phyloP scores from a whole-genome alignment of 2,329 filamentous ascomycete genomes.

The Calonectria leucothoes region DNA sequence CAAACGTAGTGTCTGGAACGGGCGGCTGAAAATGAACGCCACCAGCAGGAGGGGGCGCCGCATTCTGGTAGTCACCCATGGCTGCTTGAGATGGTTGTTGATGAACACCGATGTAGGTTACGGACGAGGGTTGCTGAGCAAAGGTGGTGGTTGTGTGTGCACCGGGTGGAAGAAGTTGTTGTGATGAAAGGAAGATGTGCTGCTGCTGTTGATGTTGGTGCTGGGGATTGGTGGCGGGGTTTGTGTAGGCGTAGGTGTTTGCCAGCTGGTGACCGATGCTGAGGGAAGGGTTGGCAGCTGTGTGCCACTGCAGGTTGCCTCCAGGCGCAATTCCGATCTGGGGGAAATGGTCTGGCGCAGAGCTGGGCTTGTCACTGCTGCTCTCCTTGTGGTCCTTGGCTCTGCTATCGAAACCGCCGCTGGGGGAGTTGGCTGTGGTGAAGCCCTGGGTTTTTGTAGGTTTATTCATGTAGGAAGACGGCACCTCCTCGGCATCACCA shows the following conservation, averaged over 20 bases:
- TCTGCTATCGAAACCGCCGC: slow-evolving; percentile 37
- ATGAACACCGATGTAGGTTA: slow-evolving; percentile 45
- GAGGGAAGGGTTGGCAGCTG: slow-evolving; percentile 48
- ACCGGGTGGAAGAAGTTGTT: slow-evolving; percentile 2
- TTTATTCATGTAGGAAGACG: slow-evolving; percentile 8
- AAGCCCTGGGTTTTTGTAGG: slow-evolving; percentile 21
- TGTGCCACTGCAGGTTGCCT: slow-evolving; percentile 47
- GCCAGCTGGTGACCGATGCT: slow-evolving; percentile 44
- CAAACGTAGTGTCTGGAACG: slow-evolving; percentile 67
- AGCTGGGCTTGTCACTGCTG: slow-evolving; percentile 20
- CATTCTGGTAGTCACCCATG: slow-evolving; percentile 55
- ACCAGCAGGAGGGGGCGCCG: slow-evolving; percentile 50
- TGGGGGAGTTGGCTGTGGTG: slow-evolving; percentile 38
- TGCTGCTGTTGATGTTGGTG: slow-evolving; percentile 17
- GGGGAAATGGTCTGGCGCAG: slow-evolving; percentile 41
- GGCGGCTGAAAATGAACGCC: slow-evolving; percentile 69
- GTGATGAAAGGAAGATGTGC: slow-evolving; percentile 1
- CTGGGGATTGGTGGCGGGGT: slow-evolving; percentile 21
- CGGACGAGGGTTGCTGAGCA: slow-evolving; percentile 16
- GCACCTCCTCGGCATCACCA: slow-evolving; percentile 23
- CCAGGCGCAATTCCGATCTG: slow-evolving; percentile 40
- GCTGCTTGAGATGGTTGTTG: slow-evolving; percentile 42
- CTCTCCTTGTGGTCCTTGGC: slow-evolving; percentile 20
- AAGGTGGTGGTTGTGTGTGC: not conserved
- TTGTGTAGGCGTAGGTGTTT: slow-evolving; percentile 27